Evolutionary conservation across 129 eudicot genomes (phyloP).

Genomic region (Flaveria trinervia): DNA sequence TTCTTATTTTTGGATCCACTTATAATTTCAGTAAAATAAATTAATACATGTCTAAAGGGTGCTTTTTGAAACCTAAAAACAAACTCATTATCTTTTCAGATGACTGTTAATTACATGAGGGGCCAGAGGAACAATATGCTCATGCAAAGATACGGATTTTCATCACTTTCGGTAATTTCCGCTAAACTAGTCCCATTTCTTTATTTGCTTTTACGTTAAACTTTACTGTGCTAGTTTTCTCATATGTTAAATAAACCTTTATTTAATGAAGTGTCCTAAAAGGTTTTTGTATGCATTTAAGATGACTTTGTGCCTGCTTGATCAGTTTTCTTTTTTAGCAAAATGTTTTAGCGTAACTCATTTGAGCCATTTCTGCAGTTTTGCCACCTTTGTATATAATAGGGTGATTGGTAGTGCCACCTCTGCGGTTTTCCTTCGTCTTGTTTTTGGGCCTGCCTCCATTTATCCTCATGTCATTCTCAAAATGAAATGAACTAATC

Average conservation of each 20-base stretch:
- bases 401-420: too few relatives aligned
- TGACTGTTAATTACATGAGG: conserved; percentile 82
- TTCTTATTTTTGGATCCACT: neutral
- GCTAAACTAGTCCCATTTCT: conserved; percentile 9
- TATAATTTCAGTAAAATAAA: neutral
- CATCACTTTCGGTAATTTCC: conserved; percentile 72
- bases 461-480: neutral
- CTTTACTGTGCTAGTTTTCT: neutral
- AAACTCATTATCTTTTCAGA: conserved; percentile 47
- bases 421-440: neutral
- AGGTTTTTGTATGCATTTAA: neutral
- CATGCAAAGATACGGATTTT: conserved; percentile 96
- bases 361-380: neutral
- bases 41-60: neutral
- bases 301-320: neutral
- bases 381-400: neutral
- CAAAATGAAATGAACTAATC: conserved; percentile 12
- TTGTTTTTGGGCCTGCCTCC: neutral
- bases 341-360: neutral
- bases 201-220: neutral
- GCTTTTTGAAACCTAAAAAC: neutral
- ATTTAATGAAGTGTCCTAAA: neutral
- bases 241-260: neutral
- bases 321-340: neutral
- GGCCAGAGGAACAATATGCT: conserved; percentile 70